phyloP scores from a whole-genome alignment of 1,284 basidiomycete species.

The Leccinum laetum region DNA sequence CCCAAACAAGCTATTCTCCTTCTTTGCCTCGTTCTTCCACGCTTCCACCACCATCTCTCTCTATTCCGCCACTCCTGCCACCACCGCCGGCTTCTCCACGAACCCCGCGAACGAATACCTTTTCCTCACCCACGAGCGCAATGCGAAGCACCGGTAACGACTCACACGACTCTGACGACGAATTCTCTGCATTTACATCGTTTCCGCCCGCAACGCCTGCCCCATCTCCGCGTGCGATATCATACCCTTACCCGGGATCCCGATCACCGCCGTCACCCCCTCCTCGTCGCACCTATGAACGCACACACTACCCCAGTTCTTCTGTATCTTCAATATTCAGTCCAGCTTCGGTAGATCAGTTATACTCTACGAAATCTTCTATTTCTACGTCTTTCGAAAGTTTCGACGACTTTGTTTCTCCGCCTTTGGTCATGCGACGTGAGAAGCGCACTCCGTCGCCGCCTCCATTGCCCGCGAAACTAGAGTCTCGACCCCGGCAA shows the following conservation, averaged over 20 bases:
- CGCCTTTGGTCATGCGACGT: slow-evolving; percentile 17
- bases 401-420: slow-evolving; percentile 47
- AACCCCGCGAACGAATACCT: slow-evolving; percentile 25
- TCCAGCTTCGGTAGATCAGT: slow-evolving; percentile 25
- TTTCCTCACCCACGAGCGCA: slow-evolving; percentile 3
- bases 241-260: slow-evolving; percentile 12
- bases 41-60: slow-evolving; percentile 13
- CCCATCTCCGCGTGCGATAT: slow-evolving; percentile 4
- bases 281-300: slow-evolving; percentile 28
- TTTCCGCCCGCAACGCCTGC: slow-evolving; percentile 15
- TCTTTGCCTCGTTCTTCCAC: slow-evolving; percentile 13
- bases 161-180: slow-evolving; percentile 26
- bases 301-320: slow-evolving; percentile 24
- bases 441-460: slow-evolving; percentile 39
- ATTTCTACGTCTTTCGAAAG: slow-evolving; percentile 38
- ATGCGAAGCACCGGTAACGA: slow-evolving; percentile 7
- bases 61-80: slow-evolving; percentile 29
- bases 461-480: slow-evolving; percentile 44
- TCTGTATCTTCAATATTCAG: slow-evolving; percentile 30
- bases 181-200: slow-evolving; percentile 32
- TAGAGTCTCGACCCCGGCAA: slow-evolving; percentile 1
- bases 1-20: slow-evolving; percentile 6
- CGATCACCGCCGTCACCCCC: slow-evolving; percentile 30
- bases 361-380: slow-evolving; percentile 18
- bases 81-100: slow-evolving; percentile 32